A percentile compares a stretch with the other conserved stretches of the same genome.
Conservation (phyloP, 371 early-diverging fungal species). For the Mucor velutinosus region DNA sequence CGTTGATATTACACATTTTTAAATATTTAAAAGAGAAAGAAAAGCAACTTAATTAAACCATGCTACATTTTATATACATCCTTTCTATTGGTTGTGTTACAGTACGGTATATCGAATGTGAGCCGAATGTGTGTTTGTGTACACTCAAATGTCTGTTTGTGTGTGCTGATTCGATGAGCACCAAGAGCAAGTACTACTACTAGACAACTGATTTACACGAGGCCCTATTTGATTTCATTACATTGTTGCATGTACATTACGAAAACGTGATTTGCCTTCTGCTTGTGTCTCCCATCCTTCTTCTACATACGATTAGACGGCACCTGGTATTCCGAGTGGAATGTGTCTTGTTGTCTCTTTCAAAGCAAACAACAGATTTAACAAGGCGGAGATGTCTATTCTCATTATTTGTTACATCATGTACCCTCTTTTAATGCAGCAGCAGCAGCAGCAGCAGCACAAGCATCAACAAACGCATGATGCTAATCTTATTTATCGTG, state of each 20-base stretch:
- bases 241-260: neutral
- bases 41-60: neutral
- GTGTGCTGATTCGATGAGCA: neutral
- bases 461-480: neutral
- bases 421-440: neutral
- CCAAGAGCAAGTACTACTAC: neutral
- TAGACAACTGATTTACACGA: neutral
- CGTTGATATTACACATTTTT: constrained; percentile 68
- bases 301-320: neutral
- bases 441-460: neutral
- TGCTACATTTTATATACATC: neutral
- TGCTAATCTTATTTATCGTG: neutral
- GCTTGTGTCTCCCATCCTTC: neutral
- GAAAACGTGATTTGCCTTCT: neutral
- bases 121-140: neutral
- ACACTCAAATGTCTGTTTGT: neutral
- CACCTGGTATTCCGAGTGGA: neutral
- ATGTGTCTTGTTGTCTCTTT: neutral
- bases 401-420: neutral
- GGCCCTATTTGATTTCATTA: neutral
- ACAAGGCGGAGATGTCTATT: neutral
- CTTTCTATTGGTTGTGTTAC: constrained; percentile 1
- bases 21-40: neutral
- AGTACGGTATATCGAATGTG: neutral
- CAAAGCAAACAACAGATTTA: neutral